Evolutionary conservation across 2,329 filamentous ascomycete species (phyloP), one percentile per base, ranked within the genome.

Genomic region (Apiospora rasikravindrae): DNA sequence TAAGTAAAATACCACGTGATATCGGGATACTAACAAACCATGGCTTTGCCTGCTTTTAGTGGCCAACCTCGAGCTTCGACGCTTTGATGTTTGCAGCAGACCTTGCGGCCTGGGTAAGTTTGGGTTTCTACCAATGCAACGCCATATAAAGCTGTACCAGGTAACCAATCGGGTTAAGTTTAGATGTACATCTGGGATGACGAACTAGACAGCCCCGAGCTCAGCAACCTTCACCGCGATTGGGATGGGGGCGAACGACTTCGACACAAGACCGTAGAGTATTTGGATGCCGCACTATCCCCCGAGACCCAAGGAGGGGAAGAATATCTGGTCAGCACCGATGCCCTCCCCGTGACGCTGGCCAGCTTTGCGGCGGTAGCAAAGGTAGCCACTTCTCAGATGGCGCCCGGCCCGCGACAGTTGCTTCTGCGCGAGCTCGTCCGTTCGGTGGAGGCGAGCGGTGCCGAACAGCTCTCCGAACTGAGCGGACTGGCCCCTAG

Each of bases 111-210:
- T 74, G 73, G 69, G 73, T 73, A 67, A 49, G 33, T 33, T 33
- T 33, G n/a, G n/a, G n/a, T n/a, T n/a, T n/a, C n/a, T n/a, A n/a
- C n/a, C n/a, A n/a, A n/a, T n/a, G n/a, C n/a, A n/a, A n/a, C n/a
- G n/a, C n/a, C n/a, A n/a, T n/a, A n/a, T n/a, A 33, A 33, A 33
- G 33, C 33, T 33, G 33, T 33, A 33, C 33, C 3, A 33, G 33
- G 6, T 33, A 33, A 33, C 33, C 33, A 33, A 33, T 6, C 33
- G 6, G 6, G 33, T 6, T 6, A 6, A 6, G 72, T 66, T 7
- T 29, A 74, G 74, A 69, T 75, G 7, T 75, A 74, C 66, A 45
- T 75, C 7, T 75, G 69, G 69, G 74, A 74, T 22, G 53, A 75
- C 66, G 73, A 75, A 53, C 67, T 71, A 2, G 74, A 75, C 61